Conservation (phyloP, 805 yeast genomes). For the Candida quercuum region DNA sequence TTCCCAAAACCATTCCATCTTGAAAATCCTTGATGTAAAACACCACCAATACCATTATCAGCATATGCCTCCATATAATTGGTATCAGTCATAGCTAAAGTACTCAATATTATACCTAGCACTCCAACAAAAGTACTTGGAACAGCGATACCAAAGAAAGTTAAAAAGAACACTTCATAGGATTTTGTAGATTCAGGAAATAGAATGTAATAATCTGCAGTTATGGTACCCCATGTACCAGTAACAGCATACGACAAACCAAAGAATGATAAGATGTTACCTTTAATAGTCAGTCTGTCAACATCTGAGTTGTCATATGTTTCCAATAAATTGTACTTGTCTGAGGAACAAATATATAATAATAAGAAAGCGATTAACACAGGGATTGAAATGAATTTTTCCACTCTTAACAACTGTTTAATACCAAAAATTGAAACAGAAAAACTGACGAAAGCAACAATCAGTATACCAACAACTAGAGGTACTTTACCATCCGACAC, state of each 20-base stretch:
- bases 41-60: slow-evolving; percentile 67
- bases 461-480: slow-evolving; percentile 66
- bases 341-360: slow-evolving; percentile 57
- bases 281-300: slow-evolving; percentile 40
- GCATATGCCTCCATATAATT: slow-evolving; percentile 57
- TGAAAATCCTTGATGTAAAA: slow-evolving; percentile 55
- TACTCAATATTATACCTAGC: slow-evolving; percentile 65
- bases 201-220: slow-evolving; percentile 78
- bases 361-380: slow-evolving; percentile 62
- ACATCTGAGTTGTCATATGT: slow-evolving; percentile 28
- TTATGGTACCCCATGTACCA: slow-evolving; percentile 85
- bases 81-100: slow-evolving; percentile 52
- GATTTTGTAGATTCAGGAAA: slow-evolving; percentile 70
- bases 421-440: slow-evolving; percentile 76
- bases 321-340: slow-evolving; percentile 33
- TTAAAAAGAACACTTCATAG: slow-evolving; percentile 46
- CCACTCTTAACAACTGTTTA: slow-evolving; percentile 61
- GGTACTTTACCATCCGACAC: slow-evolving; percentile 65
- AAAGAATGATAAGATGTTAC: slow-evolving; percentile 70
- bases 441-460: slow-evolving; percentile 60
- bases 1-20: slow-evolving; percentile 77
- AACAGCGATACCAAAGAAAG: slow-evolving; percentile 58
- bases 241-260: slow-evolving; percentile 73
- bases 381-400: slow-evolving; percentile 62
- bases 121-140: slow-evolving; percentile 78